Base-by-base conservation (phyloP, 495 filamentous ascomycete species). In the Aspergillus biplanus region DNA sequence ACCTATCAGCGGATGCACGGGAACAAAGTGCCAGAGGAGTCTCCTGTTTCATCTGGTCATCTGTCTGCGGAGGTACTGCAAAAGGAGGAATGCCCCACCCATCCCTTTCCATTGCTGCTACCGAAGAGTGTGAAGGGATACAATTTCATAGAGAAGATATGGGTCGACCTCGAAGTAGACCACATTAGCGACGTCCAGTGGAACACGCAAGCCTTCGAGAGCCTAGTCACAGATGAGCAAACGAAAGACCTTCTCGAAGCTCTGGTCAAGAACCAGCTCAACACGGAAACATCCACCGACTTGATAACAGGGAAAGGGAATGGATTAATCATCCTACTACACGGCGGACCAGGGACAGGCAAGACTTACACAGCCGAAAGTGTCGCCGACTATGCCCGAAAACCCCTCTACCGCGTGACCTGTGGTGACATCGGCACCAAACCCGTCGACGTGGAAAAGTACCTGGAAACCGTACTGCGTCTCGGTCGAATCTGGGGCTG, bases 171-270 rank as follows among this genome's bases (percentile, higher is more conserved):
- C 0, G 39, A 44, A 3, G 39, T 44, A 6, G 39, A 44, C 4
- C n/a, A 44, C 7, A 44, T 44, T 4, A 44, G 39, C 39, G 39
- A 44, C 39, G 39, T 44, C 3, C 39, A 9, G 39, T 44, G 39
- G 39, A 44, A 44, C 39, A 44, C 39, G 39, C 39, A 44, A 9
- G 39, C 39, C n/a, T 44, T 44, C 39, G 39, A 44, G n/a, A 44
- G n/a, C 7, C 39, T 44, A n/a, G 39, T 44, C 7, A 44, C 39
- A 8, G 39, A 44, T 3, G 39, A 44, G 8, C 39, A 44, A 44
- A 44, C 7, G 12, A 44, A 44, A 6, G 39, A 44, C 39, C 39
- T 44, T n/a, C 39, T 44, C 7, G 39, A 44, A 44, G 39, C 39
- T n/a, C 8, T 44, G n/a, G 39, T 44, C 4, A 44, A 6, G 39